phyloP scores from a whole-genome alignment of 2,329 filamentous ascomycete genomes.

The Diaporthe velutina region DNA sequence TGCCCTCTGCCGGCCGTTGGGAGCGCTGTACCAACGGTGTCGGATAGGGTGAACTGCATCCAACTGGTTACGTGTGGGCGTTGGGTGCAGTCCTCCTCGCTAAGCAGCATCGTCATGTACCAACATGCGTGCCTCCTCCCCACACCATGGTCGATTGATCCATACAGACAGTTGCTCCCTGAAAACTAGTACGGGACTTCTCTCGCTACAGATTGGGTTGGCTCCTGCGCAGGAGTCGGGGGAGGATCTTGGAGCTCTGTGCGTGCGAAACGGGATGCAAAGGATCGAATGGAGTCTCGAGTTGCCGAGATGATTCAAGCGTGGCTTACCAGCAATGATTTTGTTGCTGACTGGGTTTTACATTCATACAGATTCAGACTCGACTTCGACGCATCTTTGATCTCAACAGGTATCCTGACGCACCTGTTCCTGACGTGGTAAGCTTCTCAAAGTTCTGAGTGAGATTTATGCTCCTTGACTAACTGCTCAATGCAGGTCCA shows the following conservation, averaged over 20 bases:
- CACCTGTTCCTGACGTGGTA: not conserved
- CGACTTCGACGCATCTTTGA: not conserved
- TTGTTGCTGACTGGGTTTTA: constrained; percentile 5
- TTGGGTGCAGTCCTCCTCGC: not conserved
- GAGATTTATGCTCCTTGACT: too few species aligned
- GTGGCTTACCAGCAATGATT: constrained; percentile 3
- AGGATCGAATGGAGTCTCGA: constrained; percentile 1
- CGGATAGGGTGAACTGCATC: not conserved
- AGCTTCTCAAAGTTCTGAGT: not conserved
- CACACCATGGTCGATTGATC: not conserved
- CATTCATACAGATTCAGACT: not conserved
- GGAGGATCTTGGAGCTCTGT: not conserved
- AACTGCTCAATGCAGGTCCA: too few species aligned
- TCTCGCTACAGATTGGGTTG: not conserved
- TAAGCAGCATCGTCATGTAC: not conserved
- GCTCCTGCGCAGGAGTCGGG: not conserved
- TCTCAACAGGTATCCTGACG: not conserved
- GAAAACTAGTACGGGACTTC: not conserved
- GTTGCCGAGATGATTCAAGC: not conserved
- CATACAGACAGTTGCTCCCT: not conserved
- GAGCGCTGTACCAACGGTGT: not conserved
- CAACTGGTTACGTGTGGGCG: not conserved
- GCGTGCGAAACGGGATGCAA: constrained; percentile 1
- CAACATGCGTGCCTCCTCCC: not conserved
- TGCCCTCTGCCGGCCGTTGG: not conserved